Conservation (phyloP, 768 basidiomycete genomes). For the Amanita rimosa region DNA sequence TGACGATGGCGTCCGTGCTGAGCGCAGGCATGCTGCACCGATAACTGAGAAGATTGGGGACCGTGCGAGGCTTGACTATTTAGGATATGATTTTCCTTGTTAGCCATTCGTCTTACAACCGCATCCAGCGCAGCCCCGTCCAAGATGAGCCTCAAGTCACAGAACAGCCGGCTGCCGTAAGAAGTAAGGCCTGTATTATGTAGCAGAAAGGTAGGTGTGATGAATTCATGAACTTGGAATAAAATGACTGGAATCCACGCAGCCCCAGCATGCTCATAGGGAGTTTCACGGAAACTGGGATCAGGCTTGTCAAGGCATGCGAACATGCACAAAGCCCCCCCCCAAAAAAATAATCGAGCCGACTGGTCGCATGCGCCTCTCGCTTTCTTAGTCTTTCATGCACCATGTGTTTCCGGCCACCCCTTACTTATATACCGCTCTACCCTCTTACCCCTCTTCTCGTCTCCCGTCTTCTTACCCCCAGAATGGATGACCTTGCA, state of each 20-base stretch:
- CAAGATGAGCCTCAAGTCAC: conserved; percentile 1
- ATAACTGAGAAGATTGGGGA: conserved; percentile 1
- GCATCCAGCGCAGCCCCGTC: conserved; percentile 1
- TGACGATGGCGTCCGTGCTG: conserved; percentile 3
- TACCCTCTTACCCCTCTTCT: conserved; percentile 14
- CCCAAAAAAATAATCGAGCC: conserved; percentile 4
- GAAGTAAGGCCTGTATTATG: conserved; percentile 1
- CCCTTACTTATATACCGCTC: conserved; percentile 26
- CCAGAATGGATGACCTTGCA: conserved; percentile 51
- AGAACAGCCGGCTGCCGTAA: conserved; percentile 5
- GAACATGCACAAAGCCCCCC: conserved; percentile 17
- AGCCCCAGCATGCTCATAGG: conserved; percentile 10
- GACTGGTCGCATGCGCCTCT: conserved; percentile 8
- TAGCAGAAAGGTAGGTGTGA: conserved; percentile 7
- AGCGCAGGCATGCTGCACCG: conserved; percentile 3
- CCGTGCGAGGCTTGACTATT: conserved; percentile 1
- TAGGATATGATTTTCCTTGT: conserved; percentile 3
- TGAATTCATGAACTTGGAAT: conserved; percentile 4
- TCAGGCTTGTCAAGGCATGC: conserved; percentile 25
- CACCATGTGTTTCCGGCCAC: conserved; percentile 33
- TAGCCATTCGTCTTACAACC: not conserved
- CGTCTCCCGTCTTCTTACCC: conserved; percentile 12
- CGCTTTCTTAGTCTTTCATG: conserved; percentile 21
- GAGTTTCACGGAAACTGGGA: conserved; percentile 8
- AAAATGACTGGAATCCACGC: conserved; percentile 10